Evolutionary conservation across 768 basidiomycete species (phyloP), one percentile per base, ranked within the genome.

Genomic region (Pilatotrama ljubarskyi): DNA sequence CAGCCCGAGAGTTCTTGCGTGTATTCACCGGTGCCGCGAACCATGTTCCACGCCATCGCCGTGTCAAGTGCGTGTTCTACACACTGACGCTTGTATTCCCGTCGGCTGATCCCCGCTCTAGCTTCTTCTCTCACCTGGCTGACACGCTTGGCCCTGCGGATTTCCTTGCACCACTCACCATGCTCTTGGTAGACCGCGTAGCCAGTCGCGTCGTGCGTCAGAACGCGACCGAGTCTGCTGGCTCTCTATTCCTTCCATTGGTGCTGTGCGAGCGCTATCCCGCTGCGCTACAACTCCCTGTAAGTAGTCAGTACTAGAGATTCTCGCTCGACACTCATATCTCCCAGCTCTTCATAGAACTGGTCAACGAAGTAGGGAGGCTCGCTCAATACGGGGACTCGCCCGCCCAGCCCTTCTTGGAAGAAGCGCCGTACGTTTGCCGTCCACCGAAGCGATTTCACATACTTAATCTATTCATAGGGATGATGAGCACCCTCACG

Each of bases 21-120:
- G 87, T 97, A 44, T 98, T 99, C 75, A 93, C 94, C 0, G 95
- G 97, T 71, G 96, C 97, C 11, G 85, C 90, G 3, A 86, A 84
- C 57, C 91, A 98, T 66, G 84, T 99, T 57, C 97, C 97, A 15
- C 86, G 91, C 4, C 96, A 99, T 73, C 87, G 97, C 22, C 89
- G 93, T 44, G 86, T 90, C 55, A 89, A 88, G 94, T 95, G 9
- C 29, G 85, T 76, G 17, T 53, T 64, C 29, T 32, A 32, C n/a
- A 29, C 32, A 70, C 25, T 0, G 17, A 20, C 35, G 1, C 11
- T 20, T 14, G 38, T 32, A 32, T 32, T 4, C 29, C 29, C 35
- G 29, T 18, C 29, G 3, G n/a, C 20, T 46, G 4, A 32, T 14
- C 24, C 24, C 25, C 8, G 1, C 10, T 5, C 5, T 61, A 95